Evolutionary conservation across 331 rosid species (phyloP).

Genomic region (Malus hybrid): DNA sequence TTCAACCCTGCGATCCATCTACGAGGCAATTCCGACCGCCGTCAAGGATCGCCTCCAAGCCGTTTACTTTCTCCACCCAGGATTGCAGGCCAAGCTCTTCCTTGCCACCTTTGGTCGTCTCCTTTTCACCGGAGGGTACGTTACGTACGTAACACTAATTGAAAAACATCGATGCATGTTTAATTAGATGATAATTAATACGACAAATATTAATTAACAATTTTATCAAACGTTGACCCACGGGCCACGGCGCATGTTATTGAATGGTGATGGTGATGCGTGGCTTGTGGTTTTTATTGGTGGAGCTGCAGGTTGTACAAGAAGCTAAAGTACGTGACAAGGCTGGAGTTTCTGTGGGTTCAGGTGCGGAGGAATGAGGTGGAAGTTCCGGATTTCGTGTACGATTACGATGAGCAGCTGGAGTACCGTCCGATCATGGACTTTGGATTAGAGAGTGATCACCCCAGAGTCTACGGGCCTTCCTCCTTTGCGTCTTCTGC

Average conservation of each 20-base stretch:
- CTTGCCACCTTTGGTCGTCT: constrained; percentile 44
- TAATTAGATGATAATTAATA: not conserved
- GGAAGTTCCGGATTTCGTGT: constrained; percentile 35
- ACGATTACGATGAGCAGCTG: constrained; percentile 26
- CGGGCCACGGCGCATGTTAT: not conserved
- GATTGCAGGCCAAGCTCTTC: constrained; percentile 28
- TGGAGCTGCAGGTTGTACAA: constrained; percentile 16
- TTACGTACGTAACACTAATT: not conserved
- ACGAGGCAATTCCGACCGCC: constrained; percentile 24
- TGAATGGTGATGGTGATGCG: not conserved
- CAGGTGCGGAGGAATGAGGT: constrained; percentile 36
- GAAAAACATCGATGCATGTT: not conserved
- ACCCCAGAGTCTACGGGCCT: constrained; percentile 8
- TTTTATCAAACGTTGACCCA: not conserved
- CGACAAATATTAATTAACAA: not conserved
- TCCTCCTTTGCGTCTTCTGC: not conserved
- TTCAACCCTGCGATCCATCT: constrained; percentile 26
- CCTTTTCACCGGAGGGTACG: constrained; percentile 28
- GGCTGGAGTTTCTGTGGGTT: constrained; percentile 44
- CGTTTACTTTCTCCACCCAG: constrained; percentile 39
- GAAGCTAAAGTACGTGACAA: constrained; percentile 33
- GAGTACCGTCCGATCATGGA: constrained; percentile 31
- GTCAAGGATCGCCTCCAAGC: constrained; percentile 22
- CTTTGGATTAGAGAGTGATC: constrained; percentile 38
- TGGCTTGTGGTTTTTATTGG: not conserved